These are phyloP conservation scores for Calendula officinalis DNA, from an alignment of 129 eudicot genomes.

Conservation along the genomic window DNA sequence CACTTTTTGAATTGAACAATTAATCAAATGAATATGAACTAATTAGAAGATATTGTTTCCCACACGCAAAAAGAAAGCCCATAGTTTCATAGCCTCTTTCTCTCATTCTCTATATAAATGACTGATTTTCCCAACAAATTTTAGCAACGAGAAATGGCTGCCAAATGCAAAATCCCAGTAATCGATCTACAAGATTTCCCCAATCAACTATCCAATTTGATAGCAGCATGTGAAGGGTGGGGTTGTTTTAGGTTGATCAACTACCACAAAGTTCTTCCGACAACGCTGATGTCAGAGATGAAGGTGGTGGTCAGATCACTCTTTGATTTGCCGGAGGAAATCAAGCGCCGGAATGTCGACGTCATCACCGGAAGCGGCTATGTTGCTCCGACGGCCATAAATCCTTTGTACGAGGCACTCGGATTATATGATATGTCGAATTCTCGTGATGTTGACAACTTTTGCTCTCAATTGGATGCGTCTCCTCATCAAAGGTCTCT, in stretches of 20 bases:
- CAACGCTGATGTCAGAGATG: too few relatives aligned
- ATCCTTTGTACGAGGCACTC: slow-evolving; percentile 59
- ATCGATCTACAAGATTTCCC: slow-evolving; percentile 50
- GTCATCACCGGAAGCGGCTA: slow-evolving; percentile 68
- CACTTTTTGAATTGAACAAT: too few relatives aligned
- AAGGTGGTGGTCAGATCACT: slow-evolving; percentile 43
- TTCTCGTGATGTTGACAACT: slow-evolving; percentile 35
- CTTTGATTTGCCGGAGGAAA: slow-evolving; percentile 49
- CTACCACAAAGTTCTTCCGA: slow-evolving; percentile 27
- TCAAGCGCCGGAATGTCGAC: slow-evolving; percentile 48
- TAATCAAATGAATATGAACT: too few relatives aligned
- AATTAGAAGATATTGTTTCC: too few relatives aligned
- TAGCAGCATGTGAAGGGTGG: slow-evolving; percentile 58
- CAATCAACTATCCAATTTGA: slow-evolving; percentile 34
- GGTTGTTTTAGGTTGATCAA: slow-evolving; percentile 69
- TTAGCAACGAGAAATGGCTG: slow-evolving; percentile 18
- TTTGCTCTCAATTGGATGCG: slow-evolving; percentile 49
- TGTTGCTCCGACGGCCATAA: slow-evolving; percentile 42
- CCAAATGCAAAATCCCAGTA: slow-evolving; percentile 33
- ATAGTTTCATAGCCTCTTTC: too few relatives aligned
- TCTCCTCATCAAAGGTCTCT: slow-evolving; percentile 48
- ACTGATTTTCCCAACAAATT: neutral
- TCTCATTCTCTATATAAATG: neutral
- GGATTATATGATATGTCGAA: slow-evolving; percentile 59
- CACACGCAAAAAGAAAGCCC: too few relatives aligned